Percentiles rank a stretch among this genome's conserved stretches.
phyloP scores from a whole-genome alignment of 306 rosid species.

The Begonia peltatifolia region DNA sequence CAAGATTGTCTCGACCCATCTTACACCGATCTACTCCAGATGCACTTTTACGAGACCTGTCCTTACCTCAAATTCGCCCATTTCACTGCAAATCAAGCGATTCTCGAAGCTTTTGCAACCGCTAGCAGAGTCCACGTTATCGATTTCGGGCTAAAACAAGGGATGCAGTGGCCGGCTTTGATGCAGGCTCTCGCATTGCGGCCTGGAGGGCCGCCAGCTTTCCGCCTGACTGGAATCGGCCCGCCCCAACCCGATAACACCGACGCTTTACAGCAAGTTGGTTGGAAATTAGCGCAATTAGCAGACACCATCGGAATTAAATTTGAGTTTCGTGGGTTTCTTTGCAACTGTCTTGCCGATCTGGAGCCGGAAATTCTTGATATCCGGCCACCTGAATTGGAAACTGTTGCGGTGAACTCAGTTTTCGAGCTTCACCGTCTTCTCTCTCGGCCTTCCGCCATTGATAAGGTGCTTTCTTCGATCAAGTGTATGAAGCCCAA shows the following conservation, averaged over 20 bases:
- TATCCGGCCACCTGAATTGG: constrained; percentile 35
- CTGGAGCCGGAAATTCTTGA: constrained; percentile 48
- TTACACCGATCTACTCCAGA: constrained; percentile 41
- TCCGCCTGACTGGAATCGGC: constrained; percentile 70
- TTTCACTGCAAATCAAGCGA: constrained; percentile 87
- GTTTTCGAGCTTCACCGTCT: constrained; percentile 62
- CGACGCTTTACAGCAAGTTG: constrained; percentile 62
- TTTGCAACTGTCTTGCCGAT: constrained; percentile 49
- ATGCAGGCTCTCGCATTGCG: constrained; percentile 71
- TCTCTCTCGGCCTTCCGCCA: constrained; percentile 41
- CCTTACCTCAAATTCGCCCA: constrained; percentile 86
- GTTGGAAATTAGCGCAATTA: constrained; percentile 52
- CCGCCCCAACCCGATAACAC: constrained; percentile 50
- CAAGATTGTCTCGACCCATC: constrained; percentile 29
- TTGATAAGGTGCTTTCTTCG: constrained; percentile 35
- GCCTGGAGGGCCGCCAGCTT: constrained; percentile 64
- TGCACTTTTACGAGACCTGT: constrained; percentile 69
- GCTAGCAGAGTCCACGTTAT: constrained; percentile 59
- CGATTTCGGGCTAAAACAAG: constrained; percentile 69
- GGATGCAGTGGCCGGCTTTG: constrained; percentile 92
- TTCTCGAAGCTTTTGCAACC: constrained; percentile 53
- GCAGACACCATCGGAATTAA: constrained; percentile 48
- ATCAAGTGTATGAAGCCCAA: constrained; percentile 45
- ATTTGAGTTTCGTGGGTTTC: constrained; percentile 66
- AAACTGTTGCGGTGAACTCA: constrained; percentile 58